Evolutionary conservation across 768 basidiomycete species (phyloP), one percentile per base, ranked within the genome.

Genomic region (Clitopilus passeckerianus): DNA sequence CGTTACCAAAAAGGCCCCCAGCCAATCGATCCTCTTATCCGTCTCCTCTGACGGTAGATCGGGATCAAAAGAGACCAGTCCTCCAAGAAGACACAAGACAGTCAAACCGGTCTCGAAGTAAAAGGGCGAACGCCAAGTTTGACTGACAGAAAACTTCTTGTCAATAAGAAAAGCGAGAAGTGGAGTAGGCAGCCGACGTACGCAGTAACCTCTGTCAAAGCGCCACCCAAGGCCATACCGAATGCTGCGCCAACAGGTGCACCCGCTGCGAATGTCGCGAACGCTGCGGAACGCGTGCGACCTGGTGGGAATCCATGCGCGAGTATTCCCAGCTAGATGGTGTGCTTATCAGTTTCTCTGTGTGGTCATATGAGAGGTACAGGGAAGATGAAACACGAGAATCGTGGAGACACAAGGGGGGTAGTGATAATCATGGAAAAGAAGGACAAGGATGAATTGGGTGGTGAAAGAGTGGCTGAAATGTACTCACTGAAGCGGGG

Each of bases 211-310:
- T 91, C 81, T 0, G 86, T 89, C 18, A 92, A 71, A 1, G 87
- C 72, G n/a, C 90, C 91, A 16, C 93, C 92, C 0, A 92, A 60
- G 0, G 85, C 72, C 30, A 78, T 77, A 1, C 94, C 93, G 14
- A 93, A 72, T 0, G 84, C 88, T 0, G 80, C 89, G 0, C 94
- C 94, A 5, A 95, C 67, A 0, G 94, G 93, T 0, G 89, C 91
- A 24, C 95, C 95, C 0, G 92, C 91, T 0, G 88, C 80, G 63
- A 94, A 95, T 0, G 87, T 85, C 0, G 94, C 84, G 62, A 95
- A 96, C 0, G 92, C 94, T 0, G 85, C 71, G 1, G 90, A 85
- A 9, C 94, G 83, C 0, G 86, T 79, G 12, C 75, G 75, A 1
- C 74, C 74, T 0, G 87, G 87, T 3, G 89, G 87, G 69, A 95